Evolutionary conservation across 306 rosid genomes (phyloP), one percentile per base, ranked within the genome.

Genomic region (Gastrolobium bilobum): DNA sequence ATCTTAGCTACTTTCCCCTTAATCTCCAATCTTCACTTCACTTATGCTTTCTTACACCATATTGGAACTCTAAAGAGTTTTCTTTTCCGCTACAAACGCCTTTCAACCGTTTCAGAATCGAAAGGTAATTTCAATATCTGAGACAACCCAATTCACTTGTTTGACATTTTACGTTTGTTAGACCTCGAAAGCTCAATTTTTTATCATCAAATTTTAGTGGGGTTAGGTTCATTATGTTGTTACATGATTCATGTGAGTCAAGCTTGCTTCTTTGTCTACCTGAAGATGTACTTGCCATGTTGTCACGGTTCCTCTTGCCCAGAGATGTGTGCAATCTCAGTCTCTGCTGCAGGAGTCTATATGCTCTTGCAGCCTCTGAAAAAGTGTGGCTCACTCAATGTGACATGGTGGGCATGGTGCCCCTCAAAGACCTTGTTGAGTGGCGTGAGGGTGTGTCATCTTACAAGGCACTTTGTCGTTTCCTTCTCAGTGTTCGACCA

Each of bases 311-410:
- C 37, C 92, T 92, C 57, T 60, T 80, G 31, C 92, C 93, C 4
- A 82, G 88, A 57, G 97, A 92, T 52, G 56, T 89, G 8, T 89
- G 96, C 81, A 90, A 80, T 68, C 91, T 92, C 8, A 78, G 90
- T 77, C 81, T 90, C 6, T 89, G 96, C 68, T 89, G 90, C 87
- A 78, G 81, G 82, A 78, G 84, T 79, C 73, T 92, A 6, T 79
- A 61, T 52, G 84, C 71, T 54, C 75, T 87, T 60, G 75, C 84
- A 48, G 84, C 79, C 14, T 87, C 87, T 1, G 96, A 92, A 60
- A 92, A 89, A 73, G 77, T 90, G 54, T 92, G 97, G 97, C 79
- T 87, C 47, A 76, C 91, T 10, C 94, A 88, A 56, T 92, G 97
- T 80, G 93, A 86, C 51, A 60, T 38, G 78, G 6, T 90, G 2